Base-by-base conservation (phyloP, 345 rosid genomes). In the Aquilaria sinensis region DNA sequence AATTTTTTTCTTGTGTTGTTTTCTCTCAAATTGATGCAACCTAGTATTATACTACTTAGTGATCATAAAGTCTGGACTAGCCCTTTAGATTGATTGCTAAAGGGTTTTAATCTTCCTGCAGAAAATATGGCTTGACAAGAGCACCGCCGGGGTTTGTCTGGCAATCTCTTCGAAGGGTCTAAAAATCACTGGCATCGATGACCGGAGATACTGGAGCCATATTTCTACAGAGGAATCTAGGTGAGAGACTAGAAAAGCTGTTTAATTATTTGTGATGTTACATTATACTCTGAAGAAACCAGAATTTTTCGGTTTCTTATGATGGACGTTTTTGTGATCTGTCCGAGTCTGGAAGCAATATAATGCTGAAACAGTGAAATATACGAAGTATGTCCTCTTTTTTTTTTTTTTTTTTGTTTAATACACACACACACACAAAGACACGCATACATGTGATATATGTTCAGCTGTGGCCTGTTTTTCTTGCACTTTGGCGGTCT, bases 131-230 rank as follows among this genome's bases (percentile, higher is more conserved):
- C 77, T 93, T 4, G 96, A 86, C 73, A 85, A 86, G 79, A 69
- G 66, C 56, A 81, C 83, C 2, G 82, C 92, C 51, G 88, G 82
- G 54, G 80, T 87, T 49, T 90, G 94, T 69, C 67, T 93, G 68
- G 72, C 84, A 15, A 73, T 86, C 61, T 82, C 86, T 57, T 74
- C 89, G 2, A 90, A 80, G 65, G 97, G 92, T 0, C 75, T 93
- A 57, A 69, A 74, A 0, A 81, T 93, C 52, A 93, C 97, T 0
- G 97, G 98, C 60, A 82, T 90, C 32, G 94, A 93, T 79, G 97
- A 93, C 74, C 78, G 98, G 56, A 80, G 98, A 78, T 90, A 93
- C 60, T 93, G 98, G 98, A 93, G 80, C 69, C 83, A 81, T 71
- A 70, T 93, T 57, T 86, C 83, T 8, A 74, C 87, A 0, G 97